Percentiles rank a stretch among this genome's conserved stretches.
phyloP scores from a whole-genome alignment of 139 green algal species.

The Marvania coccoides region DNA sequence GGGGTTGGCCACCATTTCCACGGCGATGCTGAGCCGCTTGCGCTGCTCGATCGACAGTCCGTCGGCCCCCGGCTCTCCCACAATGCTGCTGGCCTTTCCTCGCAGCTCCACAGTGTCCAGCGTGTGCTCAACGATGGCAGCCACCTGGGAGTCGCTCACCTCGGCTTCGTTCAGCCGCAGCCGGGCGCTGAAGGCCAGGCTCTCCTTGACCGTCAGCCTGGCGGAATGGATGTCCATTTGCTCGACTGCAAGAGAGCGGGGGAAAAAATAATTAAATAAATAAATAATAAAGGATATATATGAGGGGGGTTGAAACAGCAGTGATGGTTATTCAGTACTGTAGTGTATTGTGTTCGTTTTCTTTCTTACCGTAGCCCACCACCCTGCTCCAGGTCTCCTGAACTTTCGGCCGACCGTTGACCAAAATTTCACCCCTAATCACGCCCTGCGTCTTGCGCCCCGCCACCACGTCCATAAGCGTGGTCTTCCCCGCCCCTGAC shows the following conservation, averaged over 20 bases:
- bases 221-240: conserved; percentile 34
- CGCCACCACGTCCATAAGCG: conserved; percentile 67
- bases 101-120: conserved; percentile 68
- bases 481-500: conserved; percentile 55
- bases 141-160: conserved; percentile 12
- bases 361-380: conserved; percentile 45
- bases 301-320: conserved; percentile 6
- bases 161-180: conserved; percentile 39
- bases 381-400: conserved; percentile 58
- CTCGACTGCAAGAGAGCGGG: conserved; percentile 22
- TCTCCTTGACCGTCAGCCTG: conserved; percentile 51
- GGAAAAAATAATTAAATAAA: not conserved
- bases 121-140: conserved; percentile 47
- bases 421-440: conserved; percentile 57
- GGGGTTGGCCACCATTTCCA: conserved; percentile 78
- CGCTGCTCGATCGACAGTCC: conserved; percentile 76
- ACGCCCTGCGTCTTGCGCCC: conserved; percentile 67
- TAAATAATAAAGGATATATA: not conserved
- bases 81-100: conserved; percentile 18
- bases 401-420: conserved; percentile 53
- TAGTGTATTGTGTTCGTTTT: conserved; percentile 2
- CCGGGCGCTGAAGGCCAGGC: conserved; percentile 48
- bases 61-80: conserved; percentile 32
- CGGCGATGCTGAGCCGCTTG: conserved; percentile 87
- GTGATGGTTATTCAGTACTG: too few relatives aligned